These are phyloP conservation scores for Yamadazyma pseudoaaseri DNA, from an alignment of 1,139 yeast species.

Conservation along the genomic window DNA sequence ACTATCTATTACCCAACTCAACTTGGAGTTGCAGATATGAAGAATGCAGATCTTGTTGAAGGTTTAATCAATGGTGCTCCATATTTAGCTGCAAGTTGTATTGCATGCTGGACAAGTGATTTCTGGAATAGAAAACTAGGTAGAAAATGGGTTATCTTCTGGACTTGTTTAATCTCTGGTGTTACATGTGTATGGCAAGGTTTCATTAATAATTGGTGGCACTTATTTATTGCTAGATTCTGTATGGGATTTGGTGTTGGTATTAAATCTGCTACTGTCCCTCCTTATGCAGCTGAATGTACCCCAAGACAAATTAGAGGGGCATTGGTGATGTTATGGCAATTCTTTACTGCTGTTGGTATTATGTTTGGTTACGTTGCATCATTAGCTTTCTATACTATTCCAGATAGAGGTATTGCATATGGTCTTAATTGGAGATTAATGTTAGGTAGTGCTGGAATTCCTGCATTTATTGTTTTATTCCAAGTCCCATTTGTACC, in stretches of 20 bases:
- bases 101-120: constrained; percentile 77
- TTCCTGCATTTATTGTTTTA: constrained; percentile 69
- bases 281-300: constrained; percentile 81
- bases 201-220: constrained; percentile 71
- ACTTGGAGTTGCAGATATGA: constrained; percentile 49
- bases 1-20: constrained; percentile 62
- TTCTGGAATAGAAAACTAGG: constrained; percentile 64
- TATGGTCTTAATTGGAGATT: constrained; percentile 70
- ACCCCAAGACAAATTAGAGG: constrained; percentile 78
- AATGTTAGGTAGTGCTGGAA: constrained; percentile 75
- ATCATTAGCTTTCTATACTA: constrained; percentile 54
- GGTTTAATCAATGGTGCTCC: constrained; percentile 84
- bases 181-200: constrained; percentile 78
- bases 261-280: constrained; percentile 78
- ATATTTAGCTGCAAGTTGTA: constrained; percentile 67
- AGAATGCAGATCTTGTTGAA: constrained; percentile 63
- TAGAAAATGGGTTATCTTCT: constrained; percentile 71
- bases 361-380: constrained; percentile 80
- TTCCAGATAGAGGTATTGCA: constrained; percentile 37
- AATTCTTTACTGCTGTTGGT: constrained; percentile 84
- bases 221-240: constrained; percentile 71
- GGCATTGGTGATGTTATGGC: constrained; percentile 85
- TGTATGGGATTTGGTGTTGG: constrained; percentile 79
- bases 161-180: constrained; percentile 65
- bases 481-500: constrained; percentile 71